A percentile compares a stretch with the other conserved stretches of the same genome.
These are phyloP conservation scores for Scenedesmus sp. DNA, from an alignment of 163 green algal species.

Conservation along the genomic window DNA sequence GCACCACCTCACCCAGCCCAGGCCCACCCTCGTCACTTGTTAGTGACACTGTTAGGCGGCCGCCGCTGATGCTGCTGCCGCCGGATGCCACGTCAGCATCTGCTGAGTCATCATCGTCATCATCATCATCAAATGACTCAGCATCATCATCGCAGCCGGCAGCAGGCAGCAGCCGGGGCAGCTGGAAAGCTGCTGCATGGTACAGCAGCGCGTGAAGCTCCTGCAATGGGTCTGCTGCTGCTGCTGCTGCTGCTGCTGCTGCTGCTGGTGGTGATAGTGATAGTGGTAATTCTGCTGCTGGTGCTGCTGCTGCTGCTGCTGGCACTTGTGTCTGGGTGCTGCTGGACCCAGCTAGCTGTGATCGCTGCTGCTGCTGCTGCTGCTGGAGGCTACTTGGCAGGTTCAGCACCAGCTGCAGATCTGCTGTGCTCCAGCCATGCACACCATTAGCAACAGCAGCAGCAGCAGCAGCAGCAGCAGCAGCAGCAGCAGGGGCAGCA, in stretches of 20 bases:
- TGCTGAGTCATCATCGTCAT: neutral
- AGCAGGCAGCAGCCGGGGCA: neutral
- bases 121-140: neutral
- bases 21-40: neutral
- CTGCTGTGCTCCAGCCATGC: conserved; percentile 14
- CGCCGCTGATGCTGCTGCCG: conserved; percentile 12
- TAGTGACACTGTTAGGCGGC: neutral
- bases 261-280: no score
- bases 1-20: neutral
- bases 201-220: conserved; percentile 33
- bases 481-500: neutral
- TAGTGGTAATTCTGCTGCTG: no score
- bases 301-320: neutral
- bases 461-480: neutral
- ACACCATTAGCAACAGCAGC: neutral
- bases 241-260: neutral
- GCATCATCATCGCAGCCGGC: neutral
- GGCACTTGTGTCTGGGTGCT: neutral
- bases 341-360: neutral
- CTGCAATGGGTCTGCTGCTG: conserved; percentile 20
- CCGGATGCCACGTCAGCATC: neutral
- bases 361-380: neutral
- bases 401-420: conserved; percentile 6
- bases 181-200: conserved; percentile 1
- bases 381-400: neutral